Evolutionary conservation across 371 early-diverging fungal species (phyloP), one percentile per base, ranked within the genome.

Genomic region (Mucor plumbeus): DNA sequence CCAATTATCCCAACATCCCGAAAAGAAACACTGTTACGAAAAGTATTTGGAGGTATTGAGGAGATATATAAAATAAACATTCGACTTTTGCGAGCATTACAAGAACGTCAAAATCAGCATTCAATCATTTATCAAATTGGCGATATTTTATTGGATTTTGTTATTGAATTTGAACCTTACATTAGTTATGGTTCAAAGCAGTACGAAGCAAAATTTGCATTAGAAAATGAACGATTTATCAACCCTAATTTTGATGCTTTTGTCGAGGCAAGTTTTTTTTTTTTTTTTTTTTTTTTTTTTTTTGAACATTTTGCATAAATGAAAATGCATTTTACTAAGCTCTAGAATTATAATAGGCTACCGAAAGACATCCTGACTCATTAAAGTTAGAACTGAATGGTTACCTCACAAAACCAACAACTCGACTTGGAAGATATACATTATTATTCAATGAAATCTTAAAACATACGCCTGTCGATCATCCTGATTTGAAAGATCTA

Each of bases 101-200:
- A 87, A 56, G 69, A 76, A 50, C 86, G 95, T 31, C 97, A 97
- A 77, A 86, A 90, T 61, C 88, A 92, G 59, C 75, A 77, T 36
- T 79, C 83, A 48, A 76, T 96, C 17, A 90, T 96, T 55, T 81
- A 88, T 61, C 87, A 88, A 67, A 85, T 97, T 35, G 97, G 96
- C 21, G 97, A 97, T 69, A 87, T 96, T 55, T 84, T 97, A 59
- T 67, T 92, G 34, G 80, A 86, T 50, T 86, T 89, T 69, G 88
- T 92, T 0, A 71, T 85, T 53, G 80, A 85, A 50, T 88, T 96
- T 62, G 86, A 92, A 61, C 90, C 92, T 0, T 96, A 93, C 66
- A 88, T 96, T 17, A 84, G 84, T 35, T 97, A 97, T 80, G 94
- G 96, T 11, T 92, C 92, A 9, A 88, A 92, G 67, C 95, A 96